phyloP scores from a whole-genome alignment of 2,329 filamentous ascomycete genomes.

The Sporothrix humicola region DNA sequence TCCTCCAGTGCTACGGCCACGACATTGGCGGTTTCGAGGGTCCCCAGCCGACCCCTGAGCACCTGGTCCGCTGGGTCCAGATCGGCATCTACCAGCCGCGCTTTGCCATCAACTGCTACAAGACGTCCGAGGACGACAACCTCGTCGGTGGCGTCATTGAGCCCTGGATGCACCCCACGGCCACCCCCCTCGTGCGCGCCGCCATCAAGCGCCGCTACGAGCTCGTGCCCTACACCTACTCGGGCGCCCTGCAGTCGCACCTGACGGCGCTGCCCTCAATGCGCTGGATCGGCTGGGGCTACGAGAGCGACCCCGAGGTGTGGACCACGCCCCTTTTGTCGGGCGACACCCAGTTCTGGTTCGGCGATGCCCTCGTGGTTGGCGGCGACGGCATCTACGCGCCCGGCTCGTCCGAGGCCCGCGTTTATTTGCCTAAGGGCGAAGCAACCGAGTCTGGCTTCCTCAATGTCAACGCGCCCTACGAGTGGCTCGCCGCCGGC shows the following conservation, averaged over 20 bases:
- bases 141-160: conserved; percentile 74
- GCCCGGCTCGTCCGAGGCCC: conserved; percentile 58
- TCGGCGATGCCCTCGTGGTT: conserved; percentile 69
- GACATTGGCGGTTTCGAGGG: conserved; percentile 79
- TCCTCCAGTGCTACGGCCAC: conserved; percentile 73
- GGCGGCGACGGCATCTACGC: conserved; percentile 73
- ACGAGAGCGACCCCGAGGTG: conserved; percentile 68
- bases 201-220: conserved; percentile 74
- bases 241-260: conserved; percentile 66
- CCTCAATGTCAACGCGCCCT: conserved; percentile 62
- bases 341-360: conserved; percentile 75
- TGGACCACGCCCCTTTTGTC: conserved; percentile 64
- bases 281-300: conserved; percentile 76
- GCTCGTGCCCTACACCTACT: conserved; percentile 74
- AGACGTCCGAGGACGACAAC: conserved; percentile 70
- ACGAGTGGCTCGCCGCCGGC: conserved; percentile 53
- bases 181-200: conserved; percentile 65
- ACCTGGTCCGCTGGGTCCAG: conserved; percentile 75
- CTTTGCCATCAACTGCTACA: conserved; percentile 81
- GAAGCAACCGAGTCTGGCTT: conserved; percentile 54
- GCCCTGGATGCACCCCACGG: conserved; percentile 77
- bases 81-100: conserved; percentile 71
- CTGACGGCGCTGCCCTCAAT: conserved; percentile 66
- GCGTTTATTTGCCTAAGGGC: conserved; percentile 65
- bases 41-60: conserved; percentile 71